Percentiles rank a stretch among this genome's conserved stretches.
Conservation (phyloP, 805 yeast species). For the Suhomyces tanzawaensis region DNA sequence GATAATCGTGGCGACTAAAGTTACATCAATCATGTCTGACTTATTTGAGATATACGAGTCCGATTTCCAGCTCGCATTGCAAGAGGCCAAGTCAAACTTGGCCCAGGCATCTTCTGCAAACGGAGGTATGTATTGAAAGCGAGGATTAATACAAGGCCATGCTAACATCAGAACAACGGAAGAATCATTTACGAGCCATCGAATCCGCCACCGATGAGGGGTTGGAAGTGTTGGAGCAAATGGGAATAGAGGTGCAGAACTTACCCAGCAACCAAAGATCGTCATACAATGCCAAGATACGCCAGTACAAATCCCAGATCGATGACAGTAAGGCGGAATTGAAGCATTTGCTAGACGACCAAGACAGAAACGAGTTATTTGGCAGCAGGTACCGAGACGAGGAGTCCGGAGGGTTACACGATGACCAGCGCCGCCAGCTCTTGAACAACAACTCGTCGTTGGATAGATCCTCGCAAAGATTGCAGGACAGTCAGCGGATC, state of each 20-base stretch:
- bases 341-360: constrained; percentile 60
- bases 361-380: constrained; percentile 70
- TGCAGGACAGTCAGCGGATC: constrained; percentile 82
- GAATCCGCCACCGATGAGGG: constrained; percentile 78
- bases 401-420: constrained; percentile 29
- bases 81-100: constrained; percentile 67
- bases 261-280: constrained; percentile 75
- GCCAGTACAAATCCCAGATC: constrained; percentile 63
- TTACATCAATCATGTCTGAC: constrained; percentile 38
- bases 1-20: constrained; percentile 2
- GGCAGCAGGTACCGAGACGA: constrained; percentile 50
- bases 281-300: constrained; percentile 66
- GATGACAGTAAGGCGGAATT: constrained; percentile 57
- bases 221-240: constrained; percentile 77
- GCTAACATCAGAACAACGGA: constrained; percentile 33
- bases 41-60: constrained; percentile 63
- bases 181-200: constrained; percentile 53
- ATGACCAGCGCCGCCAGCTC: constrained; percentile 79
- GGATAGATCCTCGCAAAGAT: constrained; percentile 77
- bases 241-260: constrained; percentile 82
- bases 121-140: constrained; percentile 33
- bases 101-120: constrained; percentile 49
- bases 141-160: background rate
- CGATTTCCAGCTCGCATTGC: constrained; percentile 67
- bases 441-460: constrained; percentile 75